Percentiles rank a stretch among this genome's conserved stretches.
Conservation (phyloP, 257 asterid genomes). For the Prunella vulgaris region DNA sequence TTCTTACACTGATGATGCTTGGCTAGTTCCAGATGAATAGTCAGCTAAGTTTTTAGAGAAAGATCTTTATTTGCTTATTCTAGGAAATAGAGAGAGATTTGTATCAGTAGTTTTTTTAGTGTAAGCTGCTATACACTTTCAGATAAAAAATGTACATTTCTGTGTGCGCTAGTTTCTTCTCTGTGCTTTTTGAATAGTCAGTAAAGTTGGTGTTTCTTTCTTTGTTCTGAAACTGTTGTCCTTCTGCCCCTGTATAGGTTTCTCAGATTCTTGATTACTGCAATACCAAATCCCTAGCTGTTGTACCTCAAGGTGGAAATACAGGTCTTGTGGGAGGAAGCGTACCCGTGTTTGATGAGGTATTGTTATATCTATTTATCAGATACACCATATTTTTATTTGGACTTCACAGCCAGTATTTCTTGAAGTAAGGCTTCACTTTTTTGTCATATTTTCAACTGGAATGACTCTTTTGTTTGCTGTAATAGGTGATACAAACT, state of each 20-base stretch:
- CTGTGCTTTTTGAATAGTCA: conserved; percentile 1
- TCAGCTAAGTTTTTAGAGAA: background rate
- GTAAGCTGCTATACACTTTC: background rate
- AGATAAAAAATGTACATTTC: background rate
- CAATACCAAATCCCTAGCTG: conserved; percentile 79
- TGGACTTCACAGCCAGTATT: background rate
- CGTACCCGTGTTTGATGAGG: conserved; percentile 96
- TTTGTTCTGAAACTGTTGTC: conserved; percentile 16
- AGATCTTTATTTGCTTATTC: background rate
- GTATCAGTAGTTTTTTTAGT: background rate
- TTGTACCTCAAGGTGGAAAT: conserved; percentile 99
- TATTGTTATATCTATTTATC: conserved; percentile 28
- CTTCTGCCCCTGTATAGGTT: conserved; percentile 45
- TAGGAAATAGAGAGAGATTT: conserved; percentile 1
- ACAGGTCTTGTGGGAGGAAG: conserved; percentile 99
- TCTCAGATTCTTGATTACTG: conserved; percentile 90
- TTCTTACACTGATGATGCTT: background rate
- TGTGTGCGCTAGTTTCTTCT: conserved; percentile 8
- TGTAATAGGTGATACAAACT: conserved; percentile 3
- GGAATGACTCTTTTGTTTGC: background rate
- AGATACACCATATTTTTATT: conserved; percentile 4
- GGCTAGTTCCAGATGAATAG: background rate
- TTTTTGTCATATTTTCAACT: background rate
- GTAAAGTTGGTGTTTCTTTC: conserved; percentile 5
- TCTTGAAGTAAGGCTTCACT: conserved; percentile 9